These are phyloP conservation scores for Glarea lozoyensis DNA, from an alignment of 495 filamentous ascomycete genomes.

Conservation along the genomic window DNA sequence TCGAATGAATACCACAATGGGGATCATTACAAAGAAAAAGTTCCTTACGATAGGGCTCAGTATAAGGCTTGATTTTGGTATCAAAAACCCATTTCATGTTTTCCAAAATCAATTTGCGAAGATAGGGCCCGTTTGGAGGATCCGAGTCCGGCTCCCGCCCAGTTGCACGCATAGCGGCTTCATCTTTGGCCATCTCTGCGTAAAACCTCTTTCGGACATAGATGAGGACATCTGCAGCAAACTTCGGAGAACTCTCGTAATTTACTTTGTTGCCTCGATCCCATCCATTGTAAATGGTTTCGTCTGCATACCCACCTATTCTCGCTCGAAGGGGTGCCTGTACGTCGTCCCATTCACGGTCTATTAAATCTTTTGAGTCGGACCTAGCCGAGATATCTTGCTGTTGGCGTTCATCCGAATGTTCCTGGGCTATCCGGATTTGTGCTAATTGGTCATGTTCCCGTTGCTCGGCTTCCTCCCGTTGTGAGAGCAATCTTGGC, in stretches of 20 bases:
- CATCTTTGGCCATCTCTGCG: constrained; percentile 41
- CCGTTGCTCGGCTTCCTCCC: constrained; percentile 44
- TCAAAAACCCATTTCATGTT: constrained; percentile 84
- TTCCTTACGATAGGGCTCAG: constrained; percentile 52
- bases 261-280: constrained; percentile 43
- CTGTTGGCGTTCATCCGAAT: constrained; percentile 28
- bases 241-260: constrained; percentile 48
- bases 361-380: constrained; percentile 49
- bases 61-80: constrained; percentile 58
- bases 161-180: constrained; percentile 32
- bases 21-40: constrained; percentile 65
- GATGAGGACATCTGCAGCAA: constrained; percentile 57
- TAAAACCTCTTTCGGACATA: constrained; percentile 56
- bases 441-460: constrained; percentile 37
- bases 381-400: constrained; percentile 34
- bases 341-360: constrained; percentile 57
- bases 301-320: constrained; percentile 53
- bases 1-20: constrained; percentile 52
- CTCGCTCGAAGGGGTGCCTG: constrained; percentile 52
- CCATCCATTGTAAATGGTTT: constrained; percentile 53
- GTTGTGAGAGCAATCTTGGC: constrained; percentile 55
- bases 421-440: constrained; percentile 33
- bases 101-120: constrained; percentile 57
- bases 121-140: constrained; percentile 43
- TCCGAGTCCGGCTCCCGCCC: constrained; percentile 31